A percentile compares a stretch with the other conserved stretches of the same genome.
Evolutionary conservation across 768 basidiomycete genomes (phyloP).

Genomic region (Rhodotorula babjevae): DNA sequence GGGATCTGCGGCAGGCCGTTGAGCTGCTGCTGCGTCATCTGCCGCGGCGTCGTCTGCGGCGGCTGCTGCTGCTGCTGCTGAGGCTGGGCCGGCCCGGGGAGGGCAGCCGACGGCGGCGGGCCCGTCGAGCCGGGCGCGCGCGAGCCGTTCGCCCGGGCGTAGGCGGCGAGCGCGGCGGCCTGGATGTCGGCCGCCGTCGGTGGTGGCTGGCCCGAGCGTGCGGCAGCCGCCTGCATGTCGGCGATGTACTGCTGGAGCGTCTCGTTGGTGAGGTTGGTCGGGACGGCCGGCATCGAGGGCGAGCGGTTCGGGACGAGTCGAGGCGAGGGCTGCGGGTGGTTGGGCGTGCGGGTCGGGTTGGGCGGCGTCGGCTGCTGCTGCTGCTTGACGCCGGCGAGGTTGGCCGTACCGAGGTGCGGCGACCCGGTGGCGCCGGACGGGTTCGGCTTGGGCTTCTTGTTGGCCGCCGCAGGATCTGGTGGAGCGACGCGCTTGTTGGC

Average conservation of each 20-base stretch:
- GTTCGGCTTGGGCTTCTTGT: constrained; percentile 30
- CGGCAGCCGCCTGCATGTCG: constrained; percentile 19
- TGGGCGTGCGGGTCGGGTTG: constrained; percentile 3
- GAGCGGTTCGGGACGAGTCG: background rate
- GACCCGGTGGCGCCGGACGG: background rate
- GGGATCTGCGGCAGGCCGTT: constrained; percentile 23
- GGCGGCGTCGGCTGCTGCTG: constrained; percentile 8
- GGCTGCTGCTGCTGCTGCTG: background rate
- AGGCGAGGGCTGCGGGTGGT: background rate
- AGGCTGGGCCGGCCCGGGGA: background rate
- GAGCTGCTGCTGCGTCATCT: constrained; percentile 23
- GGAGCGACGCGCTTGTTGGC: constrained; percentile 13
- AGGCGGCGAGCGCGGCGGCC: constrained; percentile 14
- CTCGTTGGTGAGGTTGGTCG: constrained; percentile 16
- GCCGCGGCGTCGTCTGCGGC: background rate
- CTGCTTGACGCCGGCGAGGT: background rate
- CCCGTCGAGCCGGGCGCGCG: background rate
- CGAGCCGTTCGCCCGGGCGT: constrained; percentile 3
- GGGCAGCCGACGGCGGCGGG: background rate
- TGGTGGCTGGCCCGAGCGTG: constrained; percentile 13
- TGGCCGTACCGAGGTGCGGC: background rate
- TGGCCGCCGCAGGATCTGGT: constrained; percentile 1
- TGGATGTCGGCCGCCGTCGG: constrained; percentile 27
- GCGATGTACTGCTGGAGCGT: constrained; percentile 20
- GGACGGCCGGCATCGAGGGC: constrained; percentile 7